A percentile compares a stretch with the other conserved stretches of the same genome.
Conservation (phyloP, 140 eudicot species). For the Erigeron philadelphicus region DNA sequence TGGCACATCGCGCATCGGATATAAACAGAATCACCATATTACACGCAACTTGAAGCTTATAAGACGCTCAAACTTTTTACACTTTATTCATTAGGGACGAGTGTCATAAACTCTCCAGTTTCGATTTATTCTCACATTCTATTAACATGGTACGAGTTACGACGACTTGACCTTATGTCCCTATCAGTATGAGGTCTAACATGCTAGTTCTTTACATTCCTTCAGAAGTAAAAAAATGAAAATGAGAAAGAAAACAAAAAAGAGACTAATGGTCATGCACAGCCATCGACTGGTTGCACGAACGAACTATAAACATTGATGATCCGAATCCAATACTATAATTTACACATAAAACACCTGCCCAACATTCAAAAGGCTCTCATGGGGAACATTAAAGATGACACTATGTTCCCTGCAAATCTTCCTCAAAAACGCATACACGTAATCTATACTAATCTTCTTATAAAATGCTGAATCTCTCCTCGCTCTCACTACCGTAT, state of each 20-base stretch:
- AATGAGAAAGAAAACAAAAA: neutral
- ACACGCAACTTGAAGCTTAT: neutral
- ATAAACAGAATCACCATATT: too few relatives aligned
- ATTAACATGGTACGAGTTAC: too few relatives aligned
- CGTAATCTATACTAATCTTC: conserved; percentile 69
- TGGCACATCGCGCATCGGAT: too few relatives aligned
- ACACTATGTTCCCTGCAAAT: conserved; percentile 96
- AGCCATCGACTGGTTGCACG: neutral
- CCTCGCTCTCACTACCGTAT: conserved; percentile 71
- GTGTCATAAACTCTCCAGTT: neutral
- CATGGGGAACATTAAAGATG: conserved; percentile 88
- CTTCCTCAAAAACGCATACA: conserved; percentile 83
- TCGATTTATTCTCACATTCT: too few relatives aligned
- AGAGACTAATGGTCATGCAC: neutral
- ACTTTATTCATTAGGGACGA: neutral
- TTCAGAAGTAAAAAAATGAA: too few relatives aligned
- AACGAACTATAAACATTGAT: conserved; percentile 21
- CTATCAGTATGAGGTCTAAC: too few relatives aligned
- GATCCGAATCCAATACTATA: conserved; percentile 16
- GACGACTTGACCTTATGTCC: too few relatives aligned
- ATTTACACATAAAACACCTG: conserved; percentile 80
- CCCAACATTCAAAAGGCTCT: conserved; percentile 85
- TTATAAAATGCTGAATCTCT: conserved; percentile 58
- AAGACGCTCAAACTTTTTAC: neutral
- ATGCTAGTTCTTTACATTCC: too few relatives aligned